phyloP scores from a whole-genome alignment of 2,329 filamentous ascomycete species.

The Oidium heveae region DNA sequence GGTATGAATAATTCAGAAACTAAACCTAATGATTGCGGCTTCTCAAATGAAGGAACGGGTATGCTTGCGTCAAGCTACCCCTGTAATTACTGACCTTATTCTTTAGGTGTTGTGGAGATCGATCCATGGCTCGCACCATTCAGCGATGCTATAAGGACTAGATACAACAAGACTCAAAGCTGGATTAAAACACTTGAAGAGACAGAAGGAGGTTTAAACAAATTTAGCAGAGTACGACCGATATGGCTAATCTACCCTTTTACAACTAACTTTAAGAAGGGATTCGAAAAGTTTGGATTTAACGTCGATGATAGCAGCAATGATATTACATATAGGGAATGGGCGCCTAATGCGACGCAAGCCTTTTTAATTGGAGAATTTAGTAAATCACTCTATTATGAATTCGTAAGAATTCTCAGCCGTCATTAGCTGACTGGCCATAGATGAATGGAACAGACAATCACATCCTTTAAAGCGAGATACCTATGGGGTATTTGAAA shows the following conservation, averaged over 20 bases:
- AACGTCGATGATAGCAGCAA: constrained; percentile 48
- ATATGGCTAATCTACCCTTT: background rate
- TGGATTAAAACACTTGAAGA: constrained; percentile 73
- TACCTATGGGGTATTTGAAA: constrained; percentile 65
- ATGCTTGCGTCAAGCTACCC: constrained; percentile 8
- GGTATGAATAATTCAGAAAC: background rate
- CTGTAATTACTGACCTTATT: constrained; percentile 4
- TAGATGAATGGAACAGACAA: constrained; percentile 66
- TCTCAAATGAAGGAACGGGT: constrained; percentile 47
- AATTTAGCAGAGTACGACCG: constrained; percentile 52
- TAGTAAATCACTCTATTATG: constrained; percentile 26
- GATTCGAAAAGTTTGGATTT: constrained; percentile 67
- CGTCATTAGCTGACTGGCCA: constrained; percentile 5
- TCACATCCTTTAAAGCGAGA: constrained; percentile 75
- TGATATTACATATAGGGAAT: constrained; percentile 80
- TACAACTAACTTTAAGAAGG: constrained; percentile 24
- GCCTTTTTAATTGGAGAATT: constrained; percentile 87
- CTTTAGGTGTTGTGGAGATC: constrained; percentile 54
- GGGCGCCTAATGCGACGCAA: constrained; percentile 71
- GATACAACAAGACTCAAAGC: constrained; percentile 54
- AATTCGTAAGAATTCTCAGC: background rate
- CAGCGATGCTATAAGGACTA: constrained; percentile 45
- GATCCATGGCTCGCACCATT: constrained; percentile 83
- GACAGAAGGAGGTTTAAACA: constrained; percentile 68
- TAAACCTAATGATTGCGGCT: background rate